Base-by-base conservation (phyloP, 176 grass and related monocot genomes). In the Elaeis guineensis region DNA sequence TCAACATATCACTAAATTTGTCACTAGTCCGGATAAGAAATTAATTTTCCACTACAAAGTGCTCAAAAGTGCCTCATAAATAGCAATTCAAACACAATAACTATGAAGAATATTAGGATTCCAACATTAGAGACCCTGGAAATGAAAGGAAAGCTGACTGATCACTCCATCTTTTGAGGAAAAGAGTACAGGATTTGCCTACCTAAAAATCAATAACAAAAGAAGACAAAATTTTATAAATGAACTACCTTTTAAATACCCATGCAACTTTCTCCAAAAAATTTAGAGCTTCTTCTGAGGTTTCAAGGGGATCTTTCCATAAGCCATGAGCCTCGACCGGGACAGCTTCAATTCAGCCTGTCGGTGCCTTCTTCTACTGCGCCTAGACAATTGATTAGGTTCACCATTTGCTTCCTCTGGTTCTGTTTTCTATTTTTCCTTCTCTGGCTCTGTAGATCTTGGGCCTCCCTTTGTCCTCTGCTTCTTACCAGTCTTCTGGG, bases 341-440 rank as follows among this genome's bases (percentile, higher is more conserved):
- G 88, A 44, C 5, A 93, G 68, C 49, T 83, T 89, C 53, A 93
- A 57, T 50, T 86, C 94, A 16, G 70, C 48, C 19, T 32, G 68
- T 3, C 89, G 73, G 8, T 32, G 57, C 50, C 83, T 83, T 81
- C 87, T 92, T 66, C 81, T 54, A 12, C 48, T 77, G 54, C 84
- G 78, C 75, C 89, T 89, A 61, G 81, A 78, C 35, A 81, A 80
- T 25, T 77, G 26, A 54, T 35, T 72, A 18, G 5, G 57, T 63
- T 88, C 78, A 35, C 3, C 72, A 59, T 65, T 52, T 62, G 70
- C 49, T 80, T 78, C 73, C 51, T 80, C 70, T 25, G 61, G 54
- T 51, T 77, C 81, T 67, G 61, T 66, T 16, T 26, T 19, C 23
- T 69, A 19, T 74, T 70, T 48, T 19, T 62, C 61, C 39, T 78